Evolutionary conservation across 1,284 basidiomycete genomes (phyloP), one percentile per base, ranked within the genome.

Genomic region (Ustilago cynodontis): DNA sequence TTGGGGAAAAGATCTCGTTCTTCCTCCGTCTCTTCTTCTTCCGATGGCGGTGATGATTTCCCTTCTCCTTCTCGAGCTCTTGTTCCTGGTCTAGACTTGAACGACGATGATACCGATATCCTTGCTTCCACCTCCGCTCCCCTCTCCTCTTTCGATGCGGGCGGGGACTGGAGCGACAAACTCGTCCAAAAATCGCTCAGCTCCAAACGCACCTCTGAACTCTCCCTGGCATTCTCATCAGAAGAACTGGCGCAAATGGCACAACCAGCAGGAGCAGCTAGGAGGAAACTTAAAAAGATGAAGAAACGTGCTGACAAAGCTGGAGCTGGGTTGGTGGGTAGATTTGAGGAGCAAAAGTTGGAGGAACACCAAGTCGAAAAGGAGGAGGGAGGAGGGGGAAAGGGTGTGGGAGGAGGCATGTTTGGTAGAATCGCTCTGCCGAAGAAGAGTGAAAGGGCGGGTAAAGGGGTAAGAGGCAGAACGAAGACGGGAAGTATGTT

Each of bases 261-360:
- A 0, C 53, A 60, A 9, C 28, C 59, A 18, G 47, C 60, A 5
- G 61, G 72, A 13, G 63, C 65, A 1, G 22, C 54, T 0, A 26
- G 73, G 0, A 45, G 68, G 16, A 73, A 73, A 61, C 51, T 75
- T 20, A 81, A 81, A 45, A 81, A 81, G 69, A 24, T 64, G 20
- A 77, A 77, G 47, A 79, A 77, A 54, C 50, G 71, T 0, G 66
- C 64, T 3, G 67, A 73, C 10, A 62, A 58, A 13, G 65, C 73
- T 0, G 77, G 73, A 1, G 79, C 79, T 0, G 79, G 77, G 0
- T 58, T 81, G 1, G 79, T 72, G 3, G 58, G 61, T 0, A 29
- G 29, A 33, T 68, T 78, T 11, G 54, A 77, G 33, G 35, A 49
- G 11, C 65, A 68, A 9, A 65, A 51, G 59, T 26, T 65, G 39